phyloP scores from a whole-genome alignment of 306 rosid species.

The Glycine tomentella region DNA sequence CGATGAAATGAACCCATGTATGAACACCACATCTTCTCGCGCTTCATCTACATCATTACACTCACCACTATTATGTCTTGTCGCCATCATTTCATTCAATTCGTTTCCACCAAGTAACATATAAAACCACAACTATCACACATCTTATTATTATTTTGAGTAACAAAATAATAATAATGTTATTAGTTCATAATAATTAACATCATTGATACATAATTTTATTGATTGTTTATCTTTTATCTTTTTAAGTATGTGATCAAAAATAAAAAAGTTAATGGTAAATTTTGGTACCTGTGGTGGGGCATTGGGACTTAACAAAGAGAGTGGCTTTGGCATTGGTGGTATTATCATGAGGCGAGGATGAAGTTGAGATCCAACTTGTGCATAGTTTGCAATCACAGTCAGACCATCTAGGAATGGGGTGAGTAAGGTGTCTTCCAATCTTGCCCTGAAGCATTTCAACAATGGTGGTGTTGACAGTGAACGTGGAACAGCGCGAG shows the following conservation, averaged over 20 bases:
- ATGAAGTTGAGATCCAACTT: slow-evolving; percentile 62
- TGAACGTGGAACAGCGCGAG: slow-evolving; percentile 42
- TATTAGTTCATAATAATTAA: no score
- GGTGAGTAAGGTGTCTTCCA: slow-evolving; percentile 47
- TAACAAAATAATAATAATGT: no score
- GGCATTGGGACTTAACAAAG: slow-evolving; percentile 67
- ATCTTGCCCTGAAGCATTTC: slow-evolving; percentile 86
- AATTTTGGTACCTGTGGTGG: slow-evolving; percentile 54
- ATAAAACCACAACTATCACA: no score
- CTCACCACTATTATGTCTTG: not conserved
- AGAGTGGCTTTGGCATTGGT: slow-evolving; percentile 53
- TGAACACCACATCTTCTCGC: slow-evolving; percentile 76
- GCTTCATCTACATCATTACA: slow-evolving; percentile 43
- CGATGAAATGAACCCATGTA: slow-evolving; percentile 94
- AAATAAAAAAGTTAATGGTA: not conserved
- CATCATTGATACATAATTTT: no score
- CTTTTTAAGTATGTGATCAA: no score
- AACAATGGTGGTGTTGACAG: slow-evolving; percentile 68
- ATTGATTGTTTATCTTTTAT: no score
- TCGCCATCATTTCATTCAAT: not conserved
- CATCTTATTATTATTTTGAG: no score
- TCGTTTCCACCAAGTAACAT: not conserved
- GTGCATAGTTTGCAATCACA: slow-evolving; percentile 80
- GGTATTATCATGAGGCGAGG: not conserved
- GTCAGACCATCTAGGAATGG: slow-evolving; percentile 85